These are phyloP conservation scores for Quercus dentata DNA, from an alignment of 306 rosid species.

Conservation along the genomic window DNA sequence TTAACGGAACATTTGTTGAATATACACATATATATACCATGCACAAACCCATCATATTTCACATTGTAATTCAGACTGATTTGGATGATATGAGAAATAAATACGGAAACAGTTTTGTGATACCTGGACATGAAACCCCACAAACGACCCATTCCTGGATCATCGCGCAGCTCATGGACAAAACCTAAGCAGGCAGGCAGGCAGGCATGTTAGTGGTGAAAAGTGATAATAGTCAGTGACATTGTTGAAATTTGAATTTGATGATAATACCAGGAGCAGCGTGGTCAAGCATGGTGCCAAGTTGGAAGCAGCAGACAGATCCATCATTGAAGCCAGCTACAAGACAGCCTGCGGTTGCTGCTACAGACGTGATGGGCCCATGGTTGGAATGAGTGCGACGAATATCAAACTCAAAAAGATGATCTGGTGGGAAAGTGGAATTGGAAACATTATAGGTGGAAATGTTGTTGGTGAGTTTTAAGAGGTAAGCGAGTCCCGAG, in stretches of 20 bases:
- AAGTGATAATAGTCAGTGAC: background rate
- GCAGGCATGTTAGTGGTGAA: background rate
- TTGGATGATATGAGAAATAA: background rate
- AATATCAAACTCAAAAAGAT: conserved; percentile 51
- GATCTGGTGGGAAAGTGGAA: conserved; percentile 46
- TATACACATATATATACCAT: background rate
- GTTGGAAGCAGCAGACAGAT: conserved; percentile 66
- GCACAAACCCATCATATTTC: background rate
- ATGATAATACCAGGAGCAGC: conserved; percentile 56
- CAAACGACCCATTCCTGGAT: conserved; percentile 73
- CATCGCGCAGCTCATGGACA: conserved; percentile 77
- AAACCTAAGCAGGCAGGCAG: conserved; percentile 46
- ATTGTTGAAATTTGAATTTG: background rate
- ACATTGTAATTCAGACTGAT: background rate
- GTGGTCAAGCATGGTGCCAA: conserved; percentile 54
- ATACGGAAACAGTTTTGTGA: no score
- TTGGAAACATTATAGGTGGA: conserved; percentile 41
- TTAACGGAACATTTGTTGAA: no score
- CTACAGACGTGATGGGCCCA: conserved; percentile 47
- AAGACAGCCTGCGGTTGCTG: conserved; percentile 58
- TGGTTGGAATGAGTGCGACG: conserved; percentile 29
- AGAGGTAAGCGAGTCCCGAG: conserved; percentile 64
- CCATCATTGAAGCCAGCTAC: conserved; percentile 75
- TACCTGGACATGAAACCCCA: conserved; percentile 95
- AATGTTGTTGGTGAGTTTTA: conserved; percentile 48